phyloP scores from a whole-genome alignment of 2,329 filamentous ascomycete genomes.

The Graphium sp. region DNA sequence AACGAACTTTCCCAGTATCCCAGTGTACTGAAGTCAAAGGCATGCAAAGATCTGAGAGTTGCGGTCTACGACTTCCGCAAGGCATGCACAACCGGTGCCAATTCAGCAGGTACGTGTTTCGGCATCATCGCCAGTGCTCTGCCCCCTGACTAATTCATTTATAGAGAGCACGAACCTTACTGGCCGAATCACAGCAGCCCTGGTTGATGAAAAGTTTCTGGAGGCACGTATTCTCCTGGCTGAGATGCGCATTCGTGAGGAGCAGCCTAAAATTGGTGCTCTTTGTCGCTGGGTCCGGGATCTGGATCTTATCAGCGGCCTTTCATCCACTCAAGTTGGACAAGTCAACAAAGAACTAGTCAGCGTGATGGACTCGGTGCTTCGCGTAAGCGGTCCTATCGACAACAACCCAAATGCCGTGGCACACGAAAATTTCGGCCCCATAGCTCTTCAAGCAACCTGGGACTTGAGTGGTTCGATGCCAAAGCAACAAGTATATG shows the following conservation, averaged over 20 bases:
- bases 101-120: slow-evolving; percentile 27
- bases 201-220: slow-evolving; percentile 46
- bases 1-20: slow-evolving; percentile 40
- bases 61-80: slow-evolving; percentile 55
- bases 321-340: slow-evolving; percentile 36
- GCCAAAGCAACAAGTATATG: slow-evolving; percentile 27
- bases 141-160: slow-evolving; percentile 5
- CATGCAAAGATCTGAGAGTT: slow-evolving; percentile 47
- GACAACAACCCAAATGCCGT: slow-evolving; percentile 25
- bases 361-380: slow-evolving; percentile 43
- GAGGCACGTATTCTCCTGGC: slow-evolving; percentile 50
- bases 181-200: slow-evolving; percentile 45
- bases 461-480: slow-evolving; percentile 39
- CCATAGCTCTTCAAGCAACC: slow-evolving; percentile 39
- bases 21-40: slow-evolving; percentile 47
- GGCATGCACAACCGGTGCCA: slow-evolving; percentile 49
- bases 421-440: slow-evolving; percentile 15
- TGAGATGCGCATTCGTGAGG: slow-evolving; percentile 51
- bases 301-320: slow-evolving; percentile 49
- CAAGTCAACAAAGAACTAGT: slow-evolving; percentile 36
- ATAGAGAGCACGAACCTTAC: slow-evolving; percentile 44
- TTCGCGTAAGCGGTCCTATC: slow-evolving; percentile 44
- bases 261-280: slow-evolving; percentile 50
- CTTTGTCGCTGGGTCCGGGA: slow-evolving; percentile 59
- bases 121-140: slow-evolving; percentile 2